Conservation (phyloP, 352 stramenopile genomes). For the Phytophthora melonis region DNA sequence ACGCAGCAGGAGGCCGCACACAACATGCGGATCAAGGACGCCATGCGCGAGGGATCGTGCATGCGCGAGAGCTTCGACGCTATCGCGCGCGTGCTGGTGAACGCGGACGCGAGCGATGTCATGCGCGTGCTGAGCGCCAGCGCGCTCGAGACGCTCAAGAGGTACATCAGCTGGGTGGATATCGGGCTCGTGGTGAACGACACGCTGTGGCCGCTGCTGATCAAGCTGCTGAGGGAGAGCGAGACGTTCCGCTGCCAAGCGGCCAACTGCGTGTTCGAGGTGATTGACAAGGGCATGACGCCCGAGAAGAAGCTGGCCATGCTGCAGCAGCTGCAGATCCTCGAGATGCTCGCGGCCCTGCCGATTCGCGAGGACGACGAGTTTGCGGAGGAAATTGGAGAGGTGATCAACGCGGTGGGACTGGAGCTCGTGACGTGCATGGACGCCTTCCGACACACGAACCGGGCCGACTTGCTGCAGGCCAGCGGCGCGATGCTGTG, state of each 20-base stretch:
- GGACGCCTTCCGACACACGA: constrained; percentile 76
- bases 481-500: constrained; percentile 67
- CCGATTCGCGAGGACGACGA: constrained; percentile 81
- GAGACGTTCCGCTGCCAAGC: constrained; percentile 70
- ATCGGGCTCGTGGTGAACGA: constrained; percentile 87
- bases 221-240: constrained; percentile 73
- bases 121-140: constrained; percentile 74
- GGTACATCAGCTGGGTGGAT: constrained; percentile 91
- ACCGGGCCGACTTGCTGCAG: constrained; percentile 54
- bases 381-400: constrained; percentile 84
- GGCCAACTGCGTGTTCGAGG: constrained; percentile 86
- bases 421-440: constrained; percentile 85
- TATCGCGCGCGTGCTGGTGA: constrained; percentile 85
- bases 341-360: constrained; percentile 64
- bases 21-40: constrained; percentile 91
- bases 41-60: constrained; percentile 79
- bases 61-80: constrained; percentile 87
- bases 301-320: constrained; percentile 87
- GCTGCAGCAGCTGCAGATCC: constrained; percentile 72
- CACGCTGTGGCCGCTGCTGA: constrained; percentile 78
- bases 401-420: constrained; percentile 85
- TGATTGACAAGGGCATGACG: constrained; percentile 90
- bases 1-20: constrained; percentile 62
- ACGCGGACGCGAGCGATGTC: constrained; percentile 72
- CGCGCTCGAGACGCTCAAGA: constrained; percentile 82